phyloP scores from a whole-genome alignment of 148 eudicot genomes.

The Cornus suecica region DNA sequence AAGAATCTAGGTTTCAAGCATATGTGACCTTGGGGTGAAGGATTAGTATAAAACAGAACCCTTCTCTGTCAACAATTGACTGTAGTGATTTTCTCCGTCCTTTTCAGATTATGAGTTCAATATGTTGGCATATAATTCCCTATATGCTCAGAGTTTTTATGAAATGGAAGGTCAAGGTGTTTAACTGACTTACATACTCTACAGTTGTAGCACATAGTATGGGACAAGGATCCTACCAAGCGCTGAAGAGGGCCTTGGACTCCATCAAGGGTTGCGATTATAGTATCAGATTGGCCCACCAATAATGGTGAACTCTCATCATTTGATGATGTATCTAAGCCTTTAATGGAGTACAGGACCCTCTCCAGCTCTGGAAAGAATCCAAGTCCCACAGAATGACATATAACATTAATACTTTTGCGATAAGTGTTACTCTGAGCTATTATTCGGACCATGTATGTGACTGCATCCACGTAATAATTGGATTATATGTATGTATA shows the following conservation, averaged over 20 bases:
- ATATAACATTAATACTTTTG: not conserved
- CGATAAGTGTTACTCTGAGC: not conserved
- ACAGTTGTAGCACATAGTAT: not conserved
- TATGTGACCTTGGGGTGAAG: not conserved
- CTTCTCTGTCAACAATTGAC: too few relatives aligned
- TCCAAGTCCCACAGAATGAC: too few relatives aligned
- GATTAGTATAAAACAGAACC: not conserved
- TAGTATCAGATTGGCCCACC: too few relatives aligned
- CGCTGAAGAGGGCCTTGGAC: too few relatives aligned
- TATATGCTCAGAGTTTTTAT: too few relatives aligned
- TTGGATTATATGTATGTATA: not conserved
- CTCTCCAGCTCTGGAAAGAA: too few relatives aligned
- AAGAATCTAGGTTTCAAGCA: not conserved
- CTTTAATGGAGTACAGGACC: too few relatives aligned
- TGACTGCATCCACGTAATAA: not conserved
- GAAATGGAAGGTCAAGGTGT: not conserved
- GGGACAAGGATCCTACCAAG: too few relatives aligned
- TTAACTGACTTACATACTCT: not conserved
- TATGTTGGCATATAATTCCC: too few relatives aligned
- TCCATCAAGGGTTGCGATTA: too few relatives aligned
- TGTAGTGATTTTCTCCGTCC: not conserved
- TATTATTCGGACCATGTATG: not conserved
- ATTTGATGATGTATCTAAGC: too few relatives aligned
- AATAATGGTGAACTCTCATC: too few relatives aligned
- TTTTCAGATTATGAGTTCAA: not conserved